Percentiles rank a stretch among this genome's conserved stretches.
These are phyloP conservation scores for Tulasnella sp. DNA, from an alignment of 768 basidiomycete genomes.

Conservation along the genomic window DNA sequence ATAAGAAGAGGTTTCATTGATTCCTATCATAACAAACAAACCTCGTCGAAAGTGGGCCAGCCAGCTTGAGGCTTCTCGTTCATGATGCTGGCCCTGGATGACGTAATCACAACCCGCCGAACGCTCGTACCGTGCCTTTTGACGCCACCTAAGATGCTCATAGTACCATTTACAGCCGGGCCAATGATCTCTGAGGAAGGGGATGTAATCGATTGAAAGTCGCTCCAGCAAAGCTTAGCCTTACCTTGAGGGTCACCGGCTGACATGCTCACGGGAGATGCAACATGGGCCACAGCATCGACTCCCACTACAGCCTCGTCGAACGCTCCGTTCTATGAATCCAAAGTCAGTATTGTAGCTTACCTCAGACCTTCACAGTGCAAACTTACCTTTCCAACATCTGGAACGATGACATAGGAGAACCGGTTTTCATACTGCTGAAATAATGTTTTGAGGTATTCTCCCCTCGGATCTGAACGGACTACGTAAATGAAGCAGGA, in stretches of 20 bases:
- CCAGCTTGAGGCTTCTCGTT: background rate
- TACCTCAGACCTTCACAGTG: background rate
- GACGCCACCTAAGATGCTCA: conserved; percentile 37
- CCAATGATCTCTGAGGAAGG: conserved; percentile 37
- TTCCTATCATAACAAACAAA: background rate
- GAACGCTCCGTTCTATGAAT: conserved; percentile 37
- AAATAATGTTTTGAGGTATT: conserved; percentile 55
- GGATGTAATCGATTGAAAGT: background rate
- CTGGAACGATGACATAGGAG: conserved; percentile 25
- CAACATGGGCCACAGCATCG: conserved; percentile 40
- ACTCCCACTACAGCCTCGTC: conserved; percentile 44
- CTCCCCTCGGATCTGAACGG: conserved; percentile 57
- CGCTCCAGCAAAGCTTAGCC: background rate
- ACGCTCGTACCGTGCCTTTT: conserved; percentile 35
- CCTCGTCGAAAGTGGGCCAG: conserved; percentile 13
- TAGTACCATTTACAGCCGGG: conserved; percentile 42
- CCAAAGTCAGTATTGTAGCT: conserved; percentile 21
- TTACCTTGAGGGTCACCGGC: conserved; percentile 32
- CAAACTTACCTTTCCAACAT: conserved; percentile 41
- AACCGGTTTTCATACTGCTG: conserved; percentile 34
- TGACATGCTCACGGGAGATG: conserved; percentile 37
- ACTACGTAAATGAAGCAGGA: conserved; percentile 41
- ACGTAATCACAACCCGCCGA: conserved; percentile 41
- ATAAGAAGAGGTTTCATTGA: background rate
- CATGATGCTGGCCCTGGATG: conserved; percentile 39